Evolutionary conservation across 148 eudicot genomes (phyloP), one percentile per base, ranked within the genome.

Genomic region (Limonium bicolor): DNA sequence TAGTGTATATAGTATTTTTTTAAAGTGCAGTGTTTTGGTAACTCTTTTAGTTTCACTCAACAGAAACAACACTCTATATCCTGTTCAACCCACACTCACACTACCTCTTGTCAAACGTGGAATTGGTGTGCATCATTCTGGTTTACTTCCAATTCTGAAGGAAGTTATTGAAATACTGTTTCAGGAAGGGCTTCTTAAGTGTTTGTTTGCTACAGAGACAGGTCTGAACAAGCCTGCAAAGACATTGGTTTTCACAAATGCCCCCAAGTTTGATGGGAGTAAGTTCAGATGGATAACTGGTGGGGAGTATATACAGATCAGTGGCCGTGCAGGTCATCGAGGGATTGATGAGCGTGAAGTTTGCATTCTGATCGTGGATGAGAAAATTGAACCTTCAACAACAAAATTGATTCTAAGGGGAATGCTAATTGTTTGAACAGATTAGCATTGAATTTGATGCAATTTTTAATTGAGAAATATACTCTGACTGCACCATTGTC

Each of bases 291-390:
- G 96, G 96, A 9, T 86, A 56, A 70, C 94, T 32, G 71, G 94
- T 58, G 96, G 96, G 33, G 96, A 86, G 53, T 86, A 86, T 62
- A 82, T 86, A 63, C 96, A 86, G 67, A 86, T 86, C 94, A 86
- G 96, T 71, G 96, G 96, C 6, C 96, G 96, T 60, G 96, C 96
- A 62, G 96, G 96, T 50, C 84, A 94, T 47, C 72, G 96, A 57
- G 96, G 96, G 54, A 82, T 86, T 66, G 96, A 86, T 63, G 94
- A 86, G 0, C 94, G 96, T 54, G 96, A 94, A 29, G 69, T 86
- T 46, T 82, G 96, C 63, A 78, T 86, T 52, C 84, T 86, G 61
- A 86, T 86, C 94, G 94, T 86, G 48, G 96, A 86, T 71, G 96
- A 82, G 63, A 86, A 86, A 66, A 55, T 86, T 58, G 94, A 86